These are phyloP conservation scores for Ceratobasidium sp. DNA, from an alignment of 1,284 basidiomycete species.

Conservation along the genomic window DNA sequence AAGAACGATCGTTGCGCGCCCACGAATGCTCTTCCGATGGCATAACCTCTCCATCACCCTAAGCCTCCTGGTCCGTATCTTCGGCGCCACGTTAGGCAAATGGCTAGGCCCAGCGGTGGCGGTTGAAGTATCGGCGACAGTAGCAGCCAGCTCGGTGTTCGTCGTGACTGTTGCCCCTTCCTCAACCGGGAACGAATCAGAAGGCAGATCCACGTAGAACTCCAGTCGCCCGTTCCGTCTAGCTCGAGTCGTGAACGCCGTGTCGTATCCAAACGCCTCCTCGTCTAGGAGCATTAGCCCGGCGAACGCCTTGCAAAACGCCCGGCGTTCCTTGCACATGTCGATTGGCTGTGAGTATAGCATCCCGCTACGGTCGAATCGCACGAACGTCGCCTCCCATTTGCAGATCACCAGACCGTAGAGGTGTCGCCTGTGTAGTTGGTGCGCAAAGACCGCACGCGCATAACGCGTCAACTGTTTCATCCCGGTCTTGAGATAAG, in stretches of 20 bases:
- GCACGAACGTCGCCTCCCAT: slow-evolving; percentile 17
- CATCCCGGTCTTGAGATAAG: slow-evolving; percentile 4
- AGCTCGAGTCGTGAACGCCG: background rate
- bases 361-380: slow-evolving; percentile 18
- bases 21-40: slow-evolving; percentile 26
- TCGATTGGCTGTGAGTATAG: slow-evolving; percentile 12
- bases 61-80: background rate
- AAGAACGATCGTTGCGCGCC: slow-evolving; percentile 33
- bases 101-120: background rate
- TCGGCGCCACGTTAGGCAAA: background rate
- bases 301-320: slow-evolving; percentile 15
- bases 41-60: slow-evolving; percentile 19
- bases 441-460: slow-evolving; percentile 23
- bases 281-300: slow-evolving; percentile 6
- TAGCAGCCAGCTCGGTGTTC: background rate
- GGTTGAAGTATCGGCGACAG: slow-evolving; percentile 4
- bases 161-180: no score
- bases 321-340: background rate
- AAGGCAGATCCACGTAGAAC: slow-evolving; percentile 26
- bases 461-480: slow-evolving; percentile 23
- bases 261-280: slow-evolving; percentile 1
- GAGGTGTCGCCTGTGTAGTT: slow-evolving; percentile 25
- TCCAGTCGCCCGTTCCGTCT: background rate
- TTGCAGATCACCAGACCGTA: slow-evolving; percentile 12
- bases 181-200: background rate